Evolutionary conservation across 1,284 basidiomycete genomes (phyloP), one percentile per base, ranked within the genome.

Genomic region (Puccinia hordei): DNA sequence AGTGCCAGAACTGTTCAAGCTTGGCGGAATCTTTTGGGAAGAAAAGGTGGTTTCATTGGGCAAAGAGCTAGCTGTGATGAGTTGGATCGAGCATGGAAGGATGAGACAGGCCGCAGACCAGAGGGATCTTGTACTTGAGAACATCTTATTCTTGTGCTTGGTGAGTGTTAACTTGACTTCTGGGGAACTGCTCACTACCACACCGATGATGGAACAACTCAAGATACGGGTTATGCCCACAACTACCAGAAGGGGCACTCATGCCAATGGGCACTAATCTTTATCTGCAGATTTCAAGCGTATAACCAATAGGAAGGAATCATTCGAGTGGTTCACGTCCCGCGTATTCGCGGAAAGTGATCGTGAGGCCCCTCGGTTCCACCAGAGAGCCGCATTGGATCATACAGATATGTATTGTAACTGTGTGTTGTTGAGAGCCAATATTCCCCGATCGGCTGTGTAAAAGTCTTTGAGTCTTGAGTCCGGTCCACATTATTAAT

Each of bases 271-370:
- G 38, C 38, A 38, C 35, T 41, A 41, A 9, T 38, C 5, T 17
- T 22, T 65, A 65, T 24, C 35, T 41, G 19, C 61, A 38, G 35
- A n/a, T 65, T 65, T 65, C 61, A n/a, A n/a, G n/a, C n/a, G n/a
- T n/a, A n/a, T n/a, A n/a, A n/a, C n/a, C n/a, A n/a, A n/a, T n/a
- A 49, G 46, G 46, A 15, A 49, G 10, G 46, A 49, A 49, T 41
- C 30, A 13, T n/a, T 41, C 8, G 19, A 65, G 8, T 3, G 61
- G 15, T 19, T 17, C 27, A 8, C 33, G 33, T 63, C 61, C 15
- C 61, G 61, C 4, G 35, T 65, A 65, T 19, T 33, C 61, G 33
- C 61, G 61, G 61, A 41, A 61, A 65, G 10, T 24, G 53, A 27
- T 55, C n/a, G 61, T n/a, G n/a, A n/a, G n/a, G n/a, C n/a, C n/a